Base-by-base conservation (phyloP, 163 green algal species). In the Smithsoniella earleae region DNA sequence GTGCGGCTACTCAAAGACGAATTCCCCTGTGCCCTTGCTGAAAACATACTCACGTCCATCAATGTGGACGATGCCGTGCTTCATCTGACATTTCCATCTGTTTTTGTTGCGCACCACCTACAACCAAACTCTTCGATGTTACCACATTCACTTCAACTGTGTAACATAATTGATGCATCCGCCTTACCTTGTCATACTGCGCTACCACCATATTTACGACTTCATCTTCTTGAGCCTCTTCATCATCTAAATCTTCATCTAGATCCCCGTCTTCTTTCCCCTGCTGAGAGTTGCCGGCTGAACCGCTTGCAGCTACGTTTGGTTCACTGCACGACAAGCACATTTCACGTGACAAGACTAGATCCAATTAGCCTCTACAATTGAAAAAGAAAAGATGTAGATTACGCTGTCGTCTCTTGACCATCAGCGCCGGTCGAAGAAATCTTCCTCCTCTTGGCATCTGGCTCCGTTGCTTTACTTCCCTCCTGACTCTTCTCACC, bases 41-140 rank as follows among this genome's bases (percentile, higher is more conserved):
- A 77, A 77, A 44, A 77, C 45, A 27, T 77, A 77, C 30, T 77
- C 73, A 20, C 73, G 46, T 3, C 73, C 73, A 30, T 74, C 72
- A 28, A 77, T 77, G 63, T 77, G 62, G 36, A 77, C 72, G 4
- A 77, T 73, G 28, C 73, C 73, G 20, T 63, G 36, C 40, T 73
- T 73, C 49, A 77, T 65, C n/a, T 31, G 30, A 34, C 73, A 77
- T 44, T 77, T 77, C 58, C 63, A 77, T 22, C 43, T 76, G 6
- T 63, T 65, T 20, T 77, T 77, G 25, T 65, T 74, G 3, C 73
- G 16, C 18, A 69, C 58, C 38, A 69, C 49, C 49, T 64, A 27
- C 49, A 64, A 64, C 8, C 49, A 64, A 25, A 13, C n/a, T 64
- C 25, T 64, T 64, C 49, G 33, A 18, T 27, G 49, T 10, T 10